Evolutionary conservation across 2,329 filamentous ascomycete genomes (phyloP).

Genomic region (Hypoxylon sp.): DNA sequence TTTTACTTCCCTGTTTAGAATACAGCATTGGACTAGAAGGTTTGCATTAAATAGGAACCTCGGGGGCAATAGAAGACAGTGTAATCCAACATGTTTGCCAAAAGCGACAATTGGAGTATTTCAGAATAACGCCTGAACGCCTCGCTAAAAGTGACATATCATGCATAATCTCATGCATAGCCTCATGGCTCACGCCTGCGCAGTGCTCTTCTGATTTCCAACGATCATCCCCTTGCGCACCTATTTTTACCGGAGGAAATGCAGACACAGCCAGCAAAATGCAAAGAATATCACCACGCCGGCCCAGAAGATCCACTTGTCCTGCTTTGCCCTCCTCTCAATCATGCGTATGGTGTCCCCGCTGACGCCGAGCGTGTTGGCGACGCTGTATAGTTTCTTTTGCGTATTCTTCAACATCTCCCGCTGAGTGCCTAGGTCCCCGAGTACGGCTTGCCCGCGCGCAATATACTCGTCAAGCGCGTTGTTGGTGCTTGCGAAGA

Average conservation of each 20-base stretch:
- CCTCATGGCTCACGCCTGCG: not conserved
- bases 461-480: slow-evolving; percentile 96
- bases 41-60: not conserved
- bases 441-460: slow-evolving; percentile 88
- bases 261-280: slow-evolving; percentile 93
- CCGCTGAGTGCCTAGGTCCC: slow-evolving; percentile 88
- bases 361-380: slow-evolving; percentile 92
- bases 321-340: slow-evolving; percentile 89
- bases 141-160: slow-evolving; percentile 45
- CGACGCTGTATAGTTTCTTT: slow-evolving; percentile 89
- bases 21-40: slow-evolving; percentile 5
- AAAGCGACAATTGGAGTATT: slow-evolving; percentile 11
- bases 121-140: slow-evolving; percentile 43
- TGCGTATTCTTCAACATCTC: slow-evolving; percentile 98
- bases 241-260: slow-evolving; percentile 78
- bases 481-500: slow-evolving; percentile 84
- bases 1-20: not conserved
- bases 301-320: slow-evolving; percentile 97
- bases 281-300: slow-evolving; percentile 88
- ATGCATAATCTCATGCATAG: not conserved
- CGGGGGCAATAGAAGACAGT: slow-evolving; percentile 4
- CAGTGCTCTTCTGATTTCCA: slow-evolving; percentile 35
- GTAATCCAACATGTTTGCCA: slow-evolving; percentile 4
- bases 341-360: slow-evolving; percentile 98
- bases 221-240: not conserved